Evolutionary conservation across 2,329 filamentous ascomycete genomes (phyloP).

Genomic region (Dothistroma pini): DNA sequence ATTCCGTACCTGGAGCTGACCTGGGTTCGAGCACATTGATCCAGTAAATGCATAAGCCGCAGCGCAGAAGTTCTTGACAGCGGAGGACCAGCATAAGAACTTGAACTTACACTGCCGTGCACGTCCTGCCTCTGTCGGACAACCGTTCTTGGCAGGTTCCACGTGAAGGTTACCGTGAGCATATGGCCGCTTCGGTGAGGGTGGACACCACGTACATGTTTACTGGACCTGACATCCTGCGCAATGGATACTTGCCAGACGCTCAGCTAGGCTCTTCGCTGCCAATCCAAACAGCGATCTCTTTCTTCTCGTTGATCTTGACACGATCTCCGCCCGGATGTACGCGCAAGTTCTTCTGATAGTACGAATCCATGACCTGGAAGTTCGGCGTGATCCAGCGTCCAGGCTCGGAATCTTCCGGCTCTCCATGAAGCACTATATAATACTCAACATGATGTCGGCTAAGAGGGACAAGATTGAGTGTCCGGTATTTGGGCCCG

Average conservation of each 20-base stretch:
- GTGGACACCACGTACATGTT: not conserved
- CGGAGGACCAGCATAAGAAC: too few species aligned
- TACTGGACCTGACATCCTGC: not conserved
- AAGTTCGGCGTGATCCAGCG: conserved; percentile 69
- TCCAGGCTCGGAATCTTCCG: conserved; percentile 38
- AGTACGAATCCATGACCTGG: conserved; percentile 83
- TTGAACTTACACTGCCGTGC: too few species aligned
- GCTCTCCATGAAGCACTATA: conserved; percentile 60
- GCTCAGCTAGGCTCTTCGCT: not conserved
- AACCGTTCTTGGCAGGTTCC: too few species aligned
- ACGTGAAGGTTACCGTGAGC: too few species aligned
- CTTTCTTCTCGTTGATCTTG: conserved; percentile 35
- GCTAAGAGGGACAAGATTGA: conserved; percentile 81
- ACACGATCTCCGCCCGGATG: conserved; percentile 74
- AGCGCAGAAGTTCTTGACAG: too few species aligned
- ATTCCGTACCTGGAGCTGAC: too few species aligned
- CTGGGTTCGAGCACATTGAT: too few species aligned
- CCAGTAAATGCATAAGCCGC: too few species aligned
- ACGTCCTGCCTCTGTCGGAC: too few species aligned
- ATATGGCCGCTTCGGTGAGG: too few species aligned
- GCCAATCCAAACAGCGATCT: conserved; percentile 9
- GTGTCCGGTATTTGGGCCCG: conserved; percentile 72
- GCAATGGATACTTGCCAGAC: not conserved
- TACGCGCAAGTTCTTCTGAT: conserved; percentile 82
- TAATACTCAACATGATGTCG: conserved; percentile 70